Evolutionary conservation across 805 yeast species (phyloP).

Genomic region (Spathaspora gorwiae): DNA sequence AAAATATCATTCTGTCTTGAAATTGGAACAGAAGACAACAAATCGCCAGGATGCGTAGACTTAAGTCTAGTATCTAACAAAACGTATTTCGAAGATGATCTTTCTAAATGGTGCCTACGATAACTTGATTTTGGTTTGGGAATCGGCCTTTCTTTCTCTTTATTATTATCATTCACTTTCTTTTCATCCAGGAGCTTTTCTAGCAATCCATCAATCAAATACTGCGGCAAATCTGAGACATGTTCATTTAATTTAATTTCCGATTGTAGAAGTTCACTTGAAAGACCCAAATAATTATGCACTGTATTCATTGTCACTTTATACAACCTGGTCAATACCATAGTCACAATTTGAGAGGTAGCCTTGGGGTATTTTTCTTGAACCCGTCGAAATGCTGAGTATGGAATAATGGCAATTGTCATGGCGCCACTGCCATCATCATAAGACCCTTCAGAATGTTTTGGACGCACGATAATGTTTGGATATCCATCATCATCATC

Average conservation of each 20-base stretch:
- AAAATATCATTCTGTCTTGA: constrained; percentile 20
- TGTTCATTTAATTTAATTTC: constrained; percentile 61
- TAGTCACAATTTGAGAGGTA: constrained; percentile 90
- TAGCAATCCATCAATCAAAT: constrained; percentile 55
- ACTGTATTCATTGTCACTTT: constrained; percentile 91
- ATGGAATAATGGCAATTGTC: constrained; percentile 92
- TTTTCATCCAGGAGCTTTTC: constrained; percentile 19
- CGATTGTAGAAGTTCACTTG: constrained; percentile 73
- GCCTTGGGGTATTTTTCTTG: constrained; percentile 78
- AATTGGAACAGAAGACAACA: constrained; percentile 75
- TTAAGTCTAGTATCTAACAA: constrained; percentile 48
- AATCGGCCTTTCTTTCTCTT: not conserved
- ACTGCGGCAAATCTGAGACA: constrained; percentile 49
- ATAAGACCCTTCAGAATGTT: constrained; percentile 4
- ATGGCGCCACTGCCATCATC: constrained; percentile 3
- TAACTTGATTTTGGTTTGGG: not conserved
- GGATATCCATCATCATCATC: constrained; percentile 3
- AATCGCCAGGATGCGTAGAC: constrained; percentile 75
- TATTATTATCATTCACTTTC: too few relatives aligned
- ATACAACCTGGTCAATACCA: constrained; percentile 80
- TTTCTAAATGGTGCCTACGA: constrained; percentile 5
- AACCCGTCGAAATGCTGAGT: constrained; percentile 70
- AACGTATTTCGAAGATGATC: constrained; percentile 34
- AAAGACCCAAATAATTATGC: constrained; percentile 79
- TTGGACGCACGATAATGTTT: constrained; percentile 3